Evolutionary conservation across 352 stramenopile genomes (phyloP), one percentile per base, ranked within the genome.

Genomic region (Thraustochytrium sp.): DNA sequence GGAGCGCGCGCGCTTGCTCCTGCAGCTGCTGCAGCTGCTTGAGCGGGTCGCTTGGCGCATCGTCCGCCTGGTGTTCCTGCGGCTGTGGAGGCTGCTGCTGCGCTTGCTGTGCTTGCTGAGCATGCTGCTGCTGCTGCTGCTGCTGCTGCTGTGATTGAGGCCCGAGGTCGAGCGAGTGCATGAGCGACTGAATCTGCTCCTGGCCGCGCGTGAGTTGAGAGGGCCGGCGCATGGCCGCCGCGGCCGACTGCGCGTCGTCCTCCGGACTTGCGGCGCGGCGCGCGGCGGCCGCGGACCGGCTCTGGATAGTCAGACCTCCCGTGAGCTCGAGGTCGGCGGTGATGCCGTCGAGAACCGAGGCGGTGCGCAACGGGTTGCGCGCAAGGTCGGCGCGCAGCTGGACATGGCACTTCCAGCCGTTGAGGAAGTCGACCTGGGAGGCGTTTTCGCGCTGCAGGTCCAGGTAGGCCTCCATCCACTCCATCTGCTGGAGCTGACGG

Each of bases 401-500:
- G 1, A 80, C 68, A 38, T 86, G 84, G 29, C 44, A 63, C 46
- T 86, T 80, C 84, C 84, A 86, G 29, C 64, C 61, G n/a, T 82
- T 76, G 18, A 86, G 48, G 63, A 86, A 86, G 64, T 82, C 76
- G 31, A 84, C 84, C 8, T 78, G 84, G 13, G 51, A 80, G 13
- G 82, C 64, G 23, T 29, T 31, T 13, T 86, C 77, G 31, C 49
- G 49, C 51, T 86, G 77, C 26, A 49, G 34, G 53, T 76, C 49
- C n/a, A 86, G 54, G 3, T 86, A 86, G 38, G 46, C 29, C 68
- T 86, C 84, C 44, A 76, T 84, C 80, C 80, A 86, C 16, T 86
- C 63, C 29, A 86, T 85, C 9, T 86, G 64, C 64, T 85, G 77
- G 23, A 78, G 51, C 53, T 86, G 76, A 21, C 84, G 77, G 31